Evolutionary conservation across 108 stramenopile species (phyloP), one percentile per base, ranked within the genome.

Genomic region (Nitzschia sp.): DNA sequence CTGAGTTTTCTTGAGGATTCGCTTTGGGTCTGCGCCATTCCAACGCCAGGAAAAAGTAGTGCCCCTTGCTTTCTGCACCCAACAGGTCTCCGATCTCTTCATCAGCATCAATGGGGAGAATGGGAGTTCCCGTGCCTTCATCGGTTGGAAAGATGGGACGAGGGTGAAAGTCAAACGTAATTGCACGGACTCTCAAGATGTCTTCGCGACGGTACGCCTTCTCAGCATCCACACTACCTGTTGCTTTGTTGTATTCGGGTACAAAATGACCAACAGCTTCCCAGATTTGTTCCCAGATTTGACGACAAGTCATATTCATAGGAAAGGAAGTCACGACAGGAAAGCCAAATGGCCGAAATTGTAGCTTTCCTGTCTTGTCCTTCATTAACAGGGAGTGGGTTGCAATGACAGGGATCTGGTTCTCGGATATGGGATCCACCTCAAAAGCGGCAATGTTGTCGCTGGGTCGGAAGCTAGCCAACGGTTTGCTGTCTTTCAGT

Each of bases 271-370:
- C 51, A 17, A 88, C 79, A 8, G 57, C 50, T 14, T 57, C 39
- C 82, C 86, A 86, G 9, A 87, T 42, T 48, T 71, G 69, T 3
- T 86, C 53, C 65, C 67, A 84, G 11, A 87, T 62, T 51, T 88
- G 71, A 9, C 55, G 51, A 63, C 90, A 92, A 3, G 69, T 80
- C 17, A 57, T 26, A 3, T 71, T 53, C 24, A 69, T 59, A 12
- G 70, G 51, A 50, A 81, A 82, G 6, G 90, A 87, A 25, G 75
- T 71, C 41, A 89, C 60, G 10, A 92, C 54, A 1, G 90, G 90
- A 37, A 83, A 82, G 7, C 90, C 90, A 63, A 91, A 60, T 15
- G 53, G 8, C 15, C 34, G 38, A 25, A 41, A 10, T 57, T 72
- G 43, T 53, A 51, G 46, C 67, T 70, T 51, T 43, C 52, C 66